Base-by-base conservation (phyloP, 1,284 basidiomycete species). In the Cutaneotrichosporon sp. region DNA sequence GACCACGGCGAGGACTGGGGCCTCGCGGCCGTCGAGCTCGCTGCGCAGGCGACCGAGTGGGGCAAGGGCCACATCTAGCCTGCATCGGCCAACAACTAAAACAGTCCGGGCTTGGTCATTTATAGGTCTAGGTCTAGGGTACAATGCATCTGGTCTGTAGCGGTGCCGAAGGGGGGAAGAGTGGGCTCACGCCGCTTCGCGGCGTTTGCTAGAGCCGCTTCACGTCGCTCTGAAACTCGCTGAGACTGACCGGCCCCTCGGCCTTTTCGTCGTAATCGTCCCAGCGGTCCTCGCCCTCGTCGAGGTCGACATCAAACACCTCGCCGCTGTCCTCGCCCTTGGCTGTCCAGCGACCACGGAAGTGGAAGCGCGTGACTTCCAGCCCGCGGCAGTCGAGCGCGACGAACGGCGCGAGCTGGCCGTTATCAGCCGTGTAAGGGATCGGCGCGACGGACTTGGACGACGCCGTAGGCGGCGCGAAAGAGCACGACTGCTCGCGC, bases 21-120 rank as follows among this genome's bases (percentile, higher is more conserved):
- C 15, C 74, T 84, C 42, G 93, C 93, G 10, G 94, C 94, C 8
- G 90, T 97, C 15, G 94, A 98, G 77, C 87, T 94, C 82, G 88
- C 85, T 4, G 78, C 79, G 43, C 86, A 86, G 60, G 77, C 80
- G 45, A 80, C 80, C 56, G 79, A 81, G 46, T 96, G 91, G 91
- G 77, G 78, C 49, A 48, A 59, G 51, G 54, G 58, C 18, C 21
- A 52, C 36, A 54, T 59, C 46, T 59, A 59, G 48, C 10, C 26
- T 10, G 5, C 26, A 10, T 30, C 26, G 7, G 10, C 26, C 26
- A 30, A 10, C 5, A 30, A 30, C 5, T 30, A 30, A 30, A 30
- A 30, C 26, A 7, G 26, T 30, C 5, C 26, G 26, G n/a, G n/a
- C n/a, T n/a, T n/a, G n/a, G n/a, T n/a, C n/a, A n/a, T n/a, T n/a